phyloP scores from a whole-genome alignment of 2,329 filamentous ascomycete species.

The Cladophialophora yegresii region DNA sequence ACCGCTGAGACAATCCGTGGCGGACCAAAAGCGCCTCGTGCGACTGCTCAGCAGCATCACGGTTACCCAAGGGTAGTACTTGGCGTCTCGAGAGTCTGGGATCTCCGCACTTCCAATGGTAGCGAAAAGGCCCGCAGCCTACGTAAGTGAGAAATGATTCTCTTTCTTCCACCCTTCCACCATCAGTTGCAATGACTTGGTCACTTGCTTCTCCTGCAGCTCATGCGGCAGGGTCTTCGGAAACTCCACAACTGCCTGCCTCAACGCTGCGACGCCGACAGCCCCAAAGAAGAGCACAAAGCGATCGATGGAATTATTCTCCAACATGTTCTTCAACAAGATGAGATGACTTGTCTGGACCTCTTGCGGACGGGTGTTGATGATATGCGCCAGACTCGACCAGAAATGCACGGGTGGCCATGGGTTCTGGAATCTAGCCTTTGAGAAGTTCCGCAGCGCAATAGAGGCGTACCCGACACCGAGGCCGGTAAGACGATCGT shows the following conservation, averaged over 20 bases:
- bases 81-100: not conserved
- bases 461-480: constrained; percentile 82
- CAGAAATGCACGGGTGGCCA: constrained; percentile 82
- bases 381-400: constrained; percentile 71
- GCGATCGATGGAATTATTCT: constrained; percentile 67
- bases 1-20: not conserved
- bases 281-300: constrained; percentile 82
- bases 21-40: not conserved
- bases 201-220: constrained; percentile 37
- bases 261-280: constrained; percentile 69
- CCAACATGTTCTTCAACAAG: constrained; percentile 69
- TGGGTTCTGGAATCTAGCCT: constrained; percentile 66
- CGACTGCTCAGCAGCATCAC: not conserved
- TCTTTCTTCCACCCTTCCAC: constrained; percentile 43
- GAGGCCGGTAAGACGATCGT: constrained; percentile 79
- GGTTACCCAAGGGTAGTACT: not conserved
- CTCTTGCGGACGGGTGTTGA: constrained; percentile 69
- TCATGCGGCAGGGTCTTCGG: constrained; percentile 51
- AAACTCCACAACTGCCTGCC: constrained; percentile 72
- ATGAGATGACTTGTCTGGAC: constrained; percentile 73
- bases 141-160: constrained; percentile 24
- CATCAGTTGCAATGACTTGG: constrained; percentile 36
- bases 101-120: not conserved
- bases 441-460: constrained; percentile 77
- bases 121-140: not conserved